A percentile compares a stretch with the other conserved stretches of the same genome.
These are phyloP conservation scores for Maudiozyma barnettii DNA, from an alignment of 805 yeast genomes.

Conservation along the genomic window DNA sequence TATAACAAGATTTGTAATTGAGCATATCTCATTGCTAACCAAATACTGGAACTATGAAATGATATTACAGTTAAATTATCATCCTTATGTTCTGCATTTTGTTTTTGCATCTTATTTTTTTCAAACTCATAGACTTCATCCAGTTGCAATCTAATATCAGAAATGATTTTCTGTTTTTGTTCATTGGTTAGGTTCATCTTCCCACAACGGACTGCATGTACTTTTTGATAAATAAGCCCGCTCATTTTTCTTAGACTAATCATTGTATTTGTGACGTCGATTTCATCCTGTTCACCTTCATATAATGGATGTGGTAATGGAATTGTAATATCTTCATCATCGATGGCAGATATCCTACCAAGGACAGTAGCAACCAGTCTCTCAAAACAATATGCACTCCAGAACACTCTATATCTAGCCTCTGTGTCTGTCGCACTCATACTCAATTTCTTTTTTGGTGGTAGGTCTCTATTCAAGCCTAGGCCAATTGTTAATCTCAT, in stretches of 20 bases:
- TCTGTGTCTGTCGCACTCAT: constrained; percentile 32
- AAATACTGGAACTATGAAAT: constrained; percentile 29
- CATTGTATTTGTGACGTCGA: constrained; percentile 34
- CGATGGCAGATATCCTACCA: constrained; percentile 40
- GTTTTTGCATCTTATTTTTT: constrained; percentile 16
- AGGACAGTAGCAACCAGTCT: constrained; percentile 39
- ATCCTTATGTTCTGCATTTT: constrained; percentile 8
- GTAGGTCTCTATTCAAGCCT: constrained; percentile 37
- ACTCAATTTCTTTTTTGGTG: constrained; percentile 21
- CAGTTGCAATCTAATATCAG: constrained; percentile 28
- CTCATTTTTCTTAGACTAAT: constrained; percentile 38
- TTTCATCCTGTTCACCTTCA: constrained; percentile 34
- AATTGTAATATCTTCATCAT: constrained; percentile 42
- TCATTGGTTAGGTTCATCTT: constrained; percentile 24
- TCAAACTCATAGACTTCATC: constrained; percentile 24
- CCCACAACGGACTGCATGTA: constrained; percentile 38
- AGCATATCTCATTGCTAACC: constrained; percentile 36
- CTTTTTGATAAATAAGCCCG: constrained; percentile 36
- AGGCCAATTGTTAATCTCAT: constrained; percentile 37
- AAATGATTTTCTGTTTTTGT: constrained; percentile 29
- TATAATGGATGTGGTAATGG: constrained; percentile 33
- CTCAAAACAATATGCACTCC: constrained; percentile 43
- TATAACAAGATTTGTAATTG: constrained; percentile 39
- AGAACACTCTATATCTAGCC: constrained; percentile 37
- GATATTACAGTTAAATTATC: constrained; percentile 17